Percentiles rank a stretch among this genome's conserved stretches.
Evolutionary conservation across 306 rosid genomes (phyloP).

Genomic region (Calophaca sinica): DNA sequence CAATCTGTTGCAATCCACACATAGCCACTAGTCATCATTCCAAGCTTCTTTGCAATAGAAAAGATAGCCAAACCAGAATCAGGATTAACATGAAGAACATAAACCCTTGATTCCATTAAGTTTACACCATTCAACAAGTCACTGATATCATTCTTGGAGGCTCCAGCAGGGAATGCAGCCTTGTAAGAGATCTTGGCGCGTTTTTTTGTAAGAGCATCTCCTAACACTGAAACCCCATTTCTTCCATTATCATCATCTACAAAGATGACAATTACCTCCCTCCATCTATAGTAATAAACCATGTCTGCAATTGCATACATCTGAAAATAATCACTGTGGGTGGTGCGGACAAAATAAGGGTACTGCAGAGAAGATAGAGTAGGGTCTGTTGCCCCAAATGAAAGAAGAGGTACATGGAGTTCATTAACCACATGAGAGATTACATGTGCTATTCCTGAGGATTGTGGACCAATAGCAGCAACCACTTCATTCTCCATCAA

Average conservation of each 20-base stretch:
- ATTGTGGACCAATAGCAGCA: slow-evolving; percentile 88
- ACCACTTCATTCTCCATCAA: slow-evolving; percentile 79
- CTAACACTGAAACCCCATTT: slow-evolving; percentile 76
- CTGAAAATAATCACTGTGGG: slow-evolving; percentile 78
- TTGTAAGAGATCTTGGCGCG: slow-evolving; percentile 80
- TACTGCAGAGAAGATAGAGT: slow-evolving; percentile 79
- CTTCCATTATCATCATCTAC: slow-evolving; percentile 96
- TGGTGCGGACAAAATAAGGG: slow-evolving; percentile 80
- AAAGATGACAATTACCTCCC: slow-evolving; percentile 80
- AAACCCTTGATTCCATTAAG: slow-evolving; percentile 95
- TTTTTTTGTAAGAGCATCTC: slow-evolving; percentile 76
- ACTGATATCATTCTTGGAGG: slow-evolving; percentile 52
- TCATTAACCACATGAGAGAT: slow-evolving; percentile 88
- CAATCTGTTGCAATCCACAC: slow-evolving; percentile 98
- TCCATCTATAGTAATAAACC: slow-evolving; percentile 71
- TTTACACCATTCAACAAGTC: slow-evolving; percentile 73
- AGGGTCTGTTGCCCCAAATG: slow-evolving; percentile 93
- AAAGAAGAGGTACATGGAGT: slow-evolving; percentile 89
- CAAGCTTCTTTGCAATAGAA: slow-evolving; percentile 68
- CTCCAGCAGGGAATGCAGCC: slow-evolving; percentile 77
- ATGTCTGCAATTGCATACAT: slow-evolving; percentile 88
- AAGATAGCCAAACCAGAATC: slow-evolving; percentile 79
- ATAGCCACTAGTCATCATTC: slow-evolving; percentile 74
- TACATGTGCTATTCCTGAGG: slow-evolving; percentile 91
- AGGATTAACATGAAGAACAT: slow-evolving; percentile 87